A percentile compares a stretch with the other conserved stretches of the same genome.
Evolutionary conservation across 176 grass and related monocot species (phyloP).

Genomic region (Areca catechu): DNA sequence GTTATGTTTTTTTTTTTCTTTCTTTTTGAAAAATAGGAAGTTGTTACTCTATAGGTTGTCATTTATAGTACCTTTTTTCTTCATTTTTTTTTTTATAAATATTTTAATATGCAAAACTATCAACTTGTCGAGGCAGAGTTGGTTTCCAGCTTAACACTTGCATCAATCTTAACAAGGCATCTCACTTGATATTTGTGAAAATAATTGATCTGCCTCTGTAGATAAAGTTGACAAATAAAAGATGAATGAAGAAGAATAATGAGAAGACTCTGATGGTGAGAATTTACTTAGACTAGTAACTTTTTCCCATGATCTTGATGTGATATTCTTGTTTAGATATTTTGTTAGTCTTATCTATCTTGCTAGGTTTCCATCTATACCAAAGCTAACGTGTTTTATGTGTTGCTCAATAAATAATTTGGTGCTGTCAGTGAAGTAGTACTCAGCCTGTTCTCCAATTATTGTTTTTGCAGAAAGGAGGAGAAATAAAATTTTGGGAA

Average conservation of each 20-base stretch:
- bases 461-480: slow-evolving; percentile 41
- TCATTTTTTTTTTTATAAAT: not conserved
- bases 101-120: not conserved
- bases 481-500: slow-evolving; percentile 63
- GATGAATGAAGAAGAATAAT: no score
- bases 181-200: no score
- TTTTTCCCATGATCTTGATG: no score
- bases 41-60: no score
- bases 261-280: no score
- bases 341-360: not conserved
- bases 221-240: no score
- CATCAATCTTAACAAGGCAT: no score
- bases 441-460: slow-evolving; percentile 2
- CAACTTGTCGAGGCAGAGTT: not conserved
- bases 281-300: no score
- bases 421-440: slow-evolving; percentile 5
- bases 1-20: not conserved
- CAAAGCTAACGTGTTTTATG: not conserved
- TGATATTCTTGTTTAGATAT: no score
- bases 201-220: no score
- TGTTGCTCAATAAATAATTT: no score
- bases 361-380: slow-evolving; percentile 4
- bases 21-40: slow-evolving; percentile 1
- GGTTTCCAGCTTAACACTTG: not conserved
- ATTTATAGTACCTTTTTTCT: not conserved